These are phyloP conservation scores for Filobasidium floriforme DNA, from an alignment of 768 basidiomycete genomes.

Conservation along the genomic window DNA sequence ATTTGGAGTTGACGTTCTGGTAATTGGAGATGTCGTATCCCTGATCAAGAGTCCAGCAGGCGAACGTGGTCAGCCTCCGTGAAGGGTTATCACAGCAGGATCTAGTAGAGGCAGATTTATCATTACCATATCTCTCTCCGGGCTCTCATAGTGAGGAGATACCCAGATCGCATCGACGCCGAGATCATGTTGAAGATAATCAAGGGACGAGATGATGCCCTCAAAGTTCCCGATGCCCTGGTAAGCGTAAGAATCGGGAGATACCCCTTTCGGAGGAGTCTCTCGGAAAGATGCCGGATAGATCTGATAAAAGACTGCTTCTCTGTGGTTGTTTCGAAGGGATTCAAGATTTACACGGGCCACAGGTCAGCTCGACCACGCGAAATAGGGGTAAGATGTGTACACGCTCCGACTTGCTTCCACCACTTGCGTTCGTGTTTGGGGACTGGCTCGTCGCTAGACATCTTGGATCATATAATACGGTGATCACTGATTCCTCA, in stretches of 20 bases:
- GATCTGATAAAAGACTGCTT: conserved; percentile 16
- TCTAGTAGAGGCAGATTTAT: too few relatives aligned
- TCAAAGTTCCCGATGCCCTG: conserved; percentile 61
- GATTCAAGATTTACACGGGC: too few relatives aligned
- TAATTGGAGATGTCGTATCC: conserved; percentile 51
- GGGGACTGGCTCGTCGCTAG: not conserved
- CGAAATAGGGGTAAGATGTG: too few relatives aligned
- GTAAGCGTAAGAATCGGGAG: too few relatives aligned
- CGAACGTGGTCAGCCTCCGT: not conserved
- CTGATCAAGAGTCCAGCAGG: not conserved
- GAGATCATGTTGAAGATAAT: conserved; percentile 62
- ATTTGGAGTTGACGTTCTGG: conserved; percentile 54
- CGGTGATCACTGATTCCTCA: too few relatives aligned
- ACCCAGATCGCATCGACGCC: conserved; percentile 66
- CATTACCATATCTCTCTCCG: conserved; percentile 60
- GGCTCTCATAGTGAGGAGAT: conserved; percentile 62
- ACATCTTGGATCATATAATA: too few relatives aligned
- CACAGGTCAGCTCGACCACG: too few relatives aligned
- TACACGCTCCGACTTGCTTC: too few relatives aligned
- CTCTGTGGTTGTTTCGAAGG: too few relatives aligned
- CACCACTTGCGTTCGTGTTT: conserved; percentile 24
- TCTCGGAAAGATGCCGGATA: conserved; percentile 56
- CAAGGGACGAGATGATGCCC: conserved; percentile 60
- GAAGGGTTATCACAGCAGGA: too few relatives aligned
- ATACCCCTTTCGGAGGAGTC: conserved; percentile 61